Evolutionary conservation across 1,284 basidiomycete genomes (phyloP), one percentile per base, ranked within the genome.

Genomic region (Cutaneotrichosporon cutaneum): DNA sequence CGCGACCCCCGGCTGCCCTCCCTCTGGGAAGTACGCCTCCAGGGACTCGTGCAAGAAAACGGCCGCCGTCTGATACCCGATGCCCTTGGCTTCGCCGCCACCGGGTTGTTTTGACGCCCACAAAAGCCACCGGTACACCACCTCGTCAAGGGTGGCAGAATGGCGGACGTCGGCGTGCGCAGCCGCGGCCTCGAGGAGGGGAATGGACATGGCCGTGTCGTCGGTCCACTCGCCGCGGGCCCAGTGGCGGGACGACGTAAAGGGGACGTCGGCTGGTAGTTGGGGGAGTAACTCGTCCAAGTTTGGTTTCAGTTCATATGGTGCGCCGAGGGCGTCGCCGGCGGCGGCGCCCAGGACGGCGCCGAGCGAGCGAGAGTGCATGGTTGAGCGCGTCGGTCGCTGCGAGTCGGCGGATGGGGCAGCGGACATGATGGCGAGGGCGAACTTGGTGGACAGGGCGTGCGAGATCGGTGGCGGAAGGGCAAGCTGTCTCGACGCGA

Each of bases 251-350:
- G n/a, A 30, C 24, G 54, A 36, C 1, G 9, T 51, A 26, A 55
- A 52, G 9, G 9, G 33, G 26, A 61, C 36, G 2, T 54, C 36
- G 18, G 27, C 50, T 1, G 45, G 48, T 2, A 48, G 27, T 3
- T 14, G 6, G 13, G 32, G 21, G 1, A 60, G 47, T 0, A 13
- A 18, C 13, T 6, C 18, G 11, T 24, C 45, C 30, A 18, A 21
- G 2, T 18, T 13, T 0, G 39, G 33, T 2, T 53, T 26, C n/a
- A 27, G 18, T 24, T 58, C 61, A 36, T 62, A 62, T 2, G 51
- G 44, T 11, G 61, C 61, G 21, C 61, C 61, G 21, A 63, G 62
- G 16, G 56, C 45, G 51, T 63, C 62, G 55, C 62, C 62, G 18
- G 55, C 42, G 9, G 55, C 62, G 1, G 54, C 27, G 26, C 35